phyloP scores from a whole-genome alignment of 768 basidiomycete genomes.

The Termitomyces sp. region DNA sequence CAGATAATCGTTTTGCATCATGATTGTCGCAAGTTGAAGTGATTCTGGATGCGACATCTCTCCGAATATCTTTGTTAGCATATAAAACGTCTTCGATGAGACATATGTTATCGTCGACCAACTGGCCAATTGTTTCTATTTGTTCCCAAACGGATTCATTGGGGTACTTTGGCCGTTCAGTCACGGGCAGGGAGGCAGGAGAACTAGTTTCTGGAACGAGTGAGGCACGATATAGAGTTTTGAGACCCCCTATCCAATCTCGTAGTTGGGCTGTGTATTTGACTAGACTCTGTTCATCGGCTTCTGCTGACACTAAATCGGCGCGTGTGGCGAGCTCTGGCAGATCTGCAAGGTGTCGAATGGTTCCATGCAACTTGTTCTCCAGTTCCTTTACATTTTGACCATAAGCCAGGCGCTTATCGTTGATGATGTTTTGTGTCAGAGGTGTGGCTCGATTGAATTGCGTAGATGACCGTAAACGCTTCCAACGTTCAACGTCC shows the following conservation, averaged over 20 bases:
- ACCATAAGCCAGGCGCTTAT: constrained; percentile 13
- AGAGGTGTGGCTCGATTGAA: constrained; percentile 22
- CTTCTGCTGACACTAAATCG: constrained; percentile 2
- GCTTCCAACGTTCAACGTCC: constrained; percentile 25
- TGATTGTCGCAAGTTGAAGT: background rate
- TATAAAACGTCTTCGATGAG: constrained; percentile 8
- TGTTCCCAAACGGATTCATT: constrained; percentile 9
- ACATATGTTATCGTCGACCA: constrained; percentile 3
- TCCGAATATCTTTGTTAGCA: background rate
- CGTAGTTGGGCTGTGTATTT: constrained; percentile 24
- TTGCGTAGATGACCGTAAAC: constrained; percentile 22
- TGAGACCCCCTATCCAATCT: constrained; percentile 25
- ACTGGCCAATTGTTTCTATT: constrained; percentile 3
- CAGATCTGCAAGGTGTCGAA: constrained; percentile 20
- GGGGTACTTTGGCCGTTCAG: constrained; percentile 7
- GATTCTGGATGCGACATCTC: constrained; percentile 5
- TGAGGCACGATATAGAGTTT: constrained; percentile 9
- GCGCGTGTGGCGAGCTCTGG: constrained; percentile 18
- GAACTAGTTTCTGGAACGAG: background rate
- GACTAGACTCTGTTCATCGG: constrained; percentile 20
- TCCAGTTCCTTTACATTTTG: constrained; percentile 15
- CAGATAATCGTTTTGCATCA: constrained; percentile 1
- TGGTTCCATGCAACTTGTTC: constrained; percentile 16
- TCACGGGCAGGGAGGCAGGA: background rate
- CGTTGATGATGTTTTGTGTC: constrained; percentile 24